Evolutionary conservation across 2,329 filamentous ascomycete genomes (phyloP).

Genomic region (Aspergillus unguis): DNA sequence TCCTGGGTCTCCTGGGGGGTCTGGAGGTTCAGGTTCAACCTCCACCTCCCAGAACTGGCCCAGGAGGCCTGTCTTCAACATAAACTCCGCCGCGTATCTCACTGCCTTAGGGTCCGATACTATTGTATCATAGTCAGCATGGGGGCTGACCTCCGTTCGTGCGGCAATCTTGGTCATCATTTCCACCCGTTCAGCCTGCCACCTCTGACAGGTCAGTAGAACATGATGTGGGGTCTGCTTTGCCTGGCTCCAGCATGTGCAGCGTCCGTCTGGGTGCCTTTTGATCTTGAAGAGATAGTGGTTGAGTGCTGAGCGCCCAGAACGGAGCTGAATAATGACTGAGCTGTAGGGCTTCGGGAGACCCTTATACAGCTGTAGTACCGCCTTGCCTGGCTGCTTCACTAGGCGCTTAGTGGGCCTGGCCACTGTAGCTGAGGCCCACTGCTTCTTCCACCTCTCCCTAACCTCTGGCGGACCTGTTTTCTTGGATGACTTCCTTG

Average conservation of each 20-base stretch:
- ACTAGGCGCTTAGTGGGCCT: background rate
- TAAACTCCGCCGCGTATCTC: background rate
- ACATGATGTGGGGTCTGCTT: background rate
- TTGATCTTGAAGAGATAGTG: constrained; percentile 1
- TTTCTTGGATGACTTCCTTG: too few species aligned
- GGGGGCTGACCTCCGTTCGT: too few species aligned
- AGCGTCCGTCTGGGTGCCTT: background rate
- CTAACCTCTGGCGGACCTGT: background rate
- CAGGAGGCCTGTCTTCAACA: background rate
- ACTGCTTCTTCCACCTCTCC: background rate
- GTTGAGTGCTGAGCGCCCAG: background rate
- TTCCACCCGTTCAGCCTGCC: background rate
- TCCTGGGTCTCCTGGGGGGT: too few species aligned
- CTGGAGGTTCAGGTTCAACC: background rate
- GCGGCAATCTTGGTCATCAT: background rate
- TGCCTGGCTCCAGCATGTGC: background rate
- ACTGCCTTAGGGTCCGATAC: background rate
- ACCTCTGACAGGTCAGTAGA: background rate
- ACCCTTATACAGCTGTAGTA: background rate
- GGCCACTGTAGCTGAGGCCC: background rate
- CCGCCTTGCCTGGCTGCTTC: background rate
- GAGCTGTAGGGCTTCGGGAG: background rate
- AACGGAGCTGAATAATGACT: background rate
- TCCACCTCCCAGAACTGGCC: background rate
- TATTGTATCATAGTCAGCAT: background rate